phyloP scores from a whole-genome alignment of 495 filamentous ascomycete genomes.

The Tetracladium marchalianum region DNA sequence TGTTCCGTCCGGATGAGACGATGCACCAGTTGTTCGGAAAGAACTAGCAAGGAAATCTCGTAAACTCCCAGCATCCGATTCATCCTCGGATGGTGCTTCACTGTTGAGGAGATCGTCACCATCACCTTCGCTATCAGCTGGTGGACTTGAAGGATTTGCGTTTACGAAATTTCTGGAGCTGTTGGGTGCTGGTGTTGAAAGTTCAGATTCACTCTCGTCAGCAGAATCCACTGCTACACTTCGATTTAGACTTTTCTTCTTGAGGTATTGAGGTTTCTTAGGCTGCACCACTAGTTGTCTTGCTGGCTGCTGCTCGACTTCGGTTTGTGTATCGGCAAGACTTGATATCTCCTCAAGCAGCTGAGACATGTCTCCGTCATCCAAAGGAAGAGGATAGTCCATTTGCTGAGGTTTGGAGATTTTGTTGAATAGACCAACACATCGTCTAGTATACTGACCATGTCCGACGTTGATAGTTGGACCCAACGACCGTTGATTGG shows the following conservation, averaged over 20 bases:
- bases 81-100: conserved; percentile 14
- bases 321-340: not conserved
- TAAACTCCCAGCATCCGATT: conserved; percentile 13
- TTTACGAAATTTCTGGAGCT: conserved; percentile 4
- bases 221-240: conserved; percentile 14
- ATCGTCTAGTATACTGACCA: conserved; percentile 35
- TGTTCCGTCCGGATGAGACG: not conserved
- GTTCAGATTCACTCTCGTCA: conserved; percentile 10
- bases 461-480: conserved; percentile 33
- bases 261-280: too few relatives aligned
- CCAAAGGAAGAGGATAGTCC: conserved; percentile 17
- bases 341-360: not conserved
- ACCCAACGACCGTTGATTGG: conserved; percentile 28
- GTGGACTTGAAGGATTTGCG: conserved; percentile 1
- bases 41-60: conserved; percentile 11
- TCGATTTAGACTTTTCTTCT: conserved; percentile 15
- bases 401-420: conserved; percentile 5
- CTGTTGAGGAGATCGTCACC: conserved; percentile 12
- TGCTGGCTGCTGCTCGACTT: not conserved
- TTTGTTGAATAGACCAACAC: conserved; percentile 29
- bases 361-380: conserved; percentile 4
- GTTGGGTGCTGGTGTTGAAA: not conserved
- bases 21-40: too few relatives aligned
- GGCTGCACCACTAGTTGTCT: not conserved
- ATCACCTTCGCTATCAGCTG: conserved; percentile 11